Evolutionary conservation across 306 rosid genomes (phyloP).

Genomic region (Lithocarpus polystachyus): DNA sequence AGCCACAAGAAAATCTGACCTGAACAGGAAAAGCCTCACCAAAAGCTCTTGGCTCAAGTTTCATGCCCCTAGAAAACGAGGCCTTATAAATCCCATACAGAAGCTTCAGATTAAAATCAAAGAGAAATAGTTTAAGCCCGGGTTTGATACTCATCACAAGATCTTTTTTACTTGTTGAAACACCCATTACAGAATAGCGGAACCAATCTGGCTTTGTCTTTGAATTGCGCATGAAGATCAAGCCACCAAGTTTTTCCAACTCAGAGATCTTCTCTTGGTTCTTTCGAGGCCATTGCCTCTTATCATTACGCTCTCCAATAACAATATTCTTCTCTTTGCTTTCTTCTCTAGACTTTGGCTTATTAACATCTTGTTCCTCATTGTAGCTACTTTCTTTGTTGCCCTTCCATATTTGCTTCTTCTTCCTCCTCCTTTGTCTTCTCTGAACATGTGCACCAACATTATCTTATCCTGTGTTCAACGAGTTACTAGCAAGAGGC

Average conservation of each 20-base stretch:
- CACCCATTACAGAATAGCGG: slow-evolving; percentile 69
- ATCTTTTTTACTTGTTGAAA: slow-evolving; percentile 59
- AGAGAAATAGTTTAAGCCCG: slow-evolving; percentile 80
- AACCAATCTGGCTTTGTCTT: slow-evolving; percentile 95
- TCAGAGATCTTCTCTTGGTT: no score
- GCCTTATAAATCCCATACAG: slow-evolving; percentile 81
- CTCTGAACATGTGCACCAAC: no score
- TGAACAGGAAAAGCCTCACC: slow-evolving; percentile 87
- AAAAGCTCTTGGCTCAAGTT: slow-evolving; percentile 83
- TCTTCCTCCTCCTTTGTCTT: slow-evolving; percentile 23
- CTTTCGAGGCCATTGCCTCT: no score
- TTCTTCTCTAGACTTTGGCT: no score
- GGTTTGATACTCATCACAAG: slow-evolving; percentile 56
- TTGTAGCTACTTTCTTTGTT: no score
- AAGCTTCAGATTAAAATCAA: slow-evolving; percentile 86
- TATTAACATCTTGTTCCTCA: no score
- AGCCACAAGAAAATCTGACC: slow-evolving; percentile 38
- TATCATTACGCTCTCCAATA: no score
- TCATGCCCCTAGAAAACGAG: slow-evolving; percentile 71
- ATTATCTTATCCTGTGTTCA: slow-evolving; percentile 13
- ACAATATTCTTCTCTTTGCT: no score
- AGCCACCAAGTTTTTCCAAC: slow-evolving; percentile 75
- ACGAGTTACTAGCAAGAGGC: slow-evolving; percentile 24
- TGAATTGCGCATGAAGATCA: slow-evolving; percentile 90
- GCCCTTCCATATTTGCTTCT: no score